These are phyloP conservation scores for Dryas octopetala DNA, from an alignment of 306 rosid species.

Conservation along the genomic window DNA sequence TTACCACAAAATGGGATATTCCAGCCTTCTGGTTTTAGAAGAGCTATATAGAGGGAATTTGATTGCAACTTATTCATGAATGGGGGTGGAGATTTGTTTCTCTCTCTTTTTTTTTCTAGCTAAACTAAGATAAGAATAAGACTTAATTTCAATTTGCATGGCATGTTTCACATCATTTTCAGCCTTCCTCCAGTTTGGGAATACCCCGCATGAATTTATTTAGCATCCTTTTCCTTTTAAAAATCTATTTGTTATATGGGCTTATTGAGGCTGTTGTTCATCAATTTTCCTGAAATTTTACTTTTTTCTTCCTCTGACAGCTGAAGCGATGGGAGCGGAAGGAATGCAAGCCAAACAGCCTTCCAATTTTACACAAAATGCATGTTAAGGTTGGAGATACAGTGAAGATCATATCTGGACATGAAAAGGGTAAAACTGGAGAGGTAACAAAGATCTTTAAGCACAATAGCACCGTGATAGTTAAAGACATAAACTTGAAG, in stretches of 20 bases:
- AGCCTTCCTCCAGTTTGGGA: not conserved
- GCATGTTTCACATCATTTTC: not conserved
- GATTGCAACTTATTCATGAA: not conserved
- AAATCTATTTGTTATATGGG: constrained; percentile 1
- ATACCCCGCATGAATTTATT: not conserved
- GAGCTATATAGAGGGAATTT: not conserved
- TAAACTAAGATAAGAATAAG: not conserved
- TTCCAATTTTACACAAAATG: constrained; percentile 81
- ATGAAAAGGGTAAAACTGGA: constrained; percentile 83
- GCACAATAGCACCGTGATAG: constrained; percentile 78
- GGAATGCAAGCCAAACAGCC: constrained; percentile 92
- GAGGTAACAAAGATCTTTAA: constrained; percentile 61
- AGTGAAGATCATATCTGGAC: constrained; percentile 83
- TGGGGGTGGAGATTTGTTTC: not conserved
- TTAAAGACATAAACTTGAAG: constrained; percentile 79
- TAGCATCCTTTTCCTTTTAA: not conserved
- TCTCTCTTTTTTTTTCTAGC: not conserved
- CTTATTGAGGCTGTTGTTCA: not conserved
- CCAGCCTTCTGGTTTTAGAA: not conserved
- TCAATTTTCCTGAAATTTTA: constrained; percentile 11
- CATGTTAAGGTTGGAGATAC: constrained; percentile 94
- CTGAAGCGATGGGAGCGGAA: constrained; percentile 86
- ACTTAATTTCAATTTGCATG: constrained; percentile 6
- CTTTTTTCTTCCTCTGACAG: constrained; percentile 45
- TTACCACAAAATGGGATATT: not conserved